Evolutionary conservation across 352 stramenopile species (phyloP).

Genomic region (Pythium biforme): DNA sequence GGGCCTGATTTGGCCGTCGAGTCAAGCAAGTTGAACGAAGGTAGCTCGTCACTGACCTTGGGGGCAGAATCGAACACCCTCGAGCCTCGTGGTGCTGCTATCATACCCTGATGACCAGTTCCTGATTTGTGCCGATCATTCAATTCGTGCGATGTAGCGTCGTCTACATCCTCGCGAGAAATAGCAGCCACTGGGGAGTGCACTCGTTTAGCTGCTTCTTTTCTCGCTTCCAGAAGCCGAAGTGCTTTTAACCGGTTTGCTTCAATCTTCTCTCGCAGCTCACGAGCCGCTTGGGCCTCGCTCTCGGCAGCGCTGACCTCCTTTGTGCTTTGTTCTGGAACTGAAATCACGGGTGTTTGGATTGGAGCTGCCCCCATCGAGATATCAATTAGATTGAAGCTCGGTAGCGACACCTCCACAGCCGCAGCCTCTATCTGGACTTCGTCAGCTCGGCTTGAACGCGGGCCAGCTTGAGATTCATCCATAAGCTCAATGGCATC

Average conservation of each 20-base stretch:
- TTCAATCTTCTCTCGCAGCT: conserved; percentile 54
- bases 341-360: background rate
- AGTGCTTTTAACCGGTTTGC: conserved; percentile 60
- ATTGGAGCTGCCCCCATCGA: background rate
- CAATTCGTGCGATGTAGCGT: background rate
- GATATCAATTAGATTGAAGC: conserved; percentile 16
- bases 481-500: conserved; percentile 19
- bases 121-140: background rate
- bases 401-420: background rate
- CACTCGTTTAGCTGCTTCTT: conserved; percentile 18
- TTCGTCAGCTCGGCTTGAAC: background rate
- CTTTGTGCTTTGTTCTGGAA: background rate
- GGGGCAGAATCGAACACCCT: background rate
- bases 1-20: too few species aligned
- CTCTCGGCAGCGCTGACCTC: background rate
- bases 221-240: conserved; percentile 49
- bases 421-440: background rate
- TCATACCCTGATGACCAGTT: background rate
- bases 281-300: background rate
- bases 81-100: background rate
- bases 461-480: background rate
- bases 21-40: background rate
- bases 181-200: background rate
- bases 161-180: background rate
- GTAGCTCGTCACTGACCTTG: background rate